phyloP scores from a whole-genome alignment of 2,329 filamentous ascomycete genomes.

The Whalleya microplaca region DNA sequence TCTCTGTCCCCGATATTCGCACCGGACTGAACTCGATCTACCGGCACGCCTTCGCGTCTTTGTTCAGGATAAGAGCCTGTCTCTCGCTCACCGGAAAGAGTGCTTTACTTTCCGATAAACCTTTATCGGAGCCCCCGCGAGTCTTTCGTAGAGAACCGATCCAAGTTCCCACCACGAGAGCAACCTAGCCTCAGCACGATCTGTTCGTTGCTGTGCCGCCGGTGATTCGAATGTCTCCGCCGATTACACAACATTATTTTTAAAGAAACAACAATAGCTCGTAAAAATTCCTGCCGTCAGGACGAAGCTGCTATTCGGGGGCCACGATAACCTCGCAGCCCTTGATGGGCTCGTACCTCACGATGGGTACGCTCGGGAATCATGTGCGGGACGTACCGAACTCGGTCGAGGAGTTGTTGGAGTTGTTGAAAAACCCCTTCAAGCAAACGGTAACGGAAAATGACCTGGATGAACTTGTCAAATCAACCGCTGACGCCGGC shows the following conservation, averaged over 20 bases:
- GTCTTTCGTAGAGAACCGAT: neutral
- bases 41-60: conserved; percentile 10
- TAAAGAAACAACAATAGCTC: conserved; percentile 1
- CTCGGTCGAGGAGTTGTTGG: conserved; percentile 48
- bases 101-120: neutral
- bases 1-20: conserved; percentile 13
- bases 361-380: conserved; percentile 21
- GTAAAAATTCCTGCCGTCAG: neutral
- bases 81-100: conserved; percentile 7
- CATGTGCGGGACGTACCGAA: conserved; percentile 30
- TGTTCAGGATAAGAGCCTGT: conserved; percentile 16
- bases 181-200: neutral
- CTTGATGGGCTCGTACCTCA: conserved; percentile 16
- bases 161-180: neutral
- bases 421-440: conserved; percentile 56
- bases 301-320: conserved; percentile 3
- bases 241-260: conserved; percentile 1
- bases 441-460: conserved; percentile 45
- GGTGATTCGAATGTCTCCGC: conserved; percentile 10
- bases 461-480: neutral
- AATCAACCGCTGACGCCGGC: conserved; percentile 9
- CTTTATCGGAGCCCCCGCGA: neutral
- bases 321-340: conserved; percentile 14
- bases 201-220: neutral
- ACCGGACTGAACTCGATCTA: conserved; percentile 4